phyloP scores from a whole-genome alignment of 345 rosid genomes.

The Eucalyptus sp. region DNA sequence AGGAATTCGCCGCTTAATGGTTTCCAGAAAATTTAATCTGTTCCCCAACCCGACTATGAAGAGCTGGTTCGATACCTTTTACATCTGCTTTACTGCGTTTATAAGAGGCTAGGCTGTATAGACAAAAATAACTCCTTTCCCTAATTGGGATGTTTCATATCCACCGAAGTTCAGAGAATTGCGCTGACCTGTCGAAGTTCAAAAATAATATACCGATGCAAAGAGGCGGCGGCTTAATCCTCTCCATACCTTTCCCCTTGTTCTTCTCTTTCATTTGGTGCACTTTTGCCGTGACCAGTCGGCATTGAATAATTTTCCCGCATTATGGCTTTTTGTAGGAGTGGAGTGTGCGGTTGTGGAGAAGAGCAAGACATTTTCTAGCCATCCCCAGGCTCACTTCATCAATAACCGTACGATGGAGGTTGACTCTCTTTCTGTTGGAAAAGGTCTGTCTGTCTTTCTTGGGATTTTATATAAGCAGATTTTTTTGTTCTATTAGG shows the following conservation, averaged over 20 bases:
- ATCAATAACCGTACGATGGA: conserved; percentile 97
- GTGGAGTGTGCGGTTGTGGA: conserved; percentile 67
- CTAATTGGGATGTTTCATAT: neutral
- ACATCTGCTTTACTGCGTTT: neutral
- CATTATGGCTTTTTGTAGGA: conserved; percentile 19
- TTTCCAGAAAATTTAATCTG: neutral
- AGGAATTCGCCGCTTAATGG: neutral
- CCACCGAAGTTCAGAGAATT: neutral
- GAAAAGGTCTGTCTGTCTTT: neutral
- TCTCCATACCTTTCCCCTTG: neutral
- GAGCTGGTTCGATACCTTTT: neutral
- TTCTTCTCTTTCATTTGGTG: neutral
- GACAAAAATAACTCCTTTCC: neutral
- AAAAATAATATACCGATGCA: neutral
- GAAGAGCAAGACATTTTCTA: conserved; percentile 54
- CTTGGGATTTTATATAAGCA: neutral
- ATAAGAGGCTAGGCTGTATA: neutral
- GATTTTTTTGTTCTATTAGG: conserved; percentile 14
- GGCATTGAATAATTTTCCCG: neutral
- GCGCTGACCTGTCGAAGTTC: neutral
- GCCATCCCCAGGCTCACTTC: conserved; percentile 93
- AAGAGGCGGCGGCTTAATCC: neutral
- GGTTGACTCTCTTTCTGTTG: conserved; percentile 23
- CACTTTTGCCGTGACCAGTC: neutral
- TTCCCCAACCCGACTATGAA: neutral